phyloP scores from a whole-genome alignment of 805 yeast species.

The Candida krabiensis region DNA sequence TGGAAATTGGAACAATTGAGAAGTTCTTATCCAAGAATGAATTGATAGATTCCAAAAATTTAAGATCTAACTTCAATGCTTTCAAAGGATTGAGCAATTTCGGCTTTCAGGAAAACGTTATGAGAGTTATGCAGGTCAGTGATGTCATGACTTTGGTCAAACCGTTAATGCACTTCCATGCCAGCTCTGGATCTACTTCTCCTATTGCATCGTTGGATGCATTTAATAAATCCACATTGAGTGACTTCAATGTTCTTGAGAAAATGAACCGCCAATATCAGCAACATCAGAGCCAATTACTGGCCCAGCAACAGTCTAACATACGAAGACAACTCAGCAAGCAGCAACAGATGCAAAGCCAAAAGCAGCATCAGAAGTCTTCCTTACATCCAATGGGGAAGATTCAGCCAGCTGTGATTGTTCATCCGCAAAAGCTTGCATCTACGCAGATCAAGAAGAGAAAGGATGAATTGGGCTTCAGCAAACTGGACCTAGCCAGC shows the following conservation, averaged over 20 bases:
- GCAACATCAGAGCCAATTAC: conserved; percentile 28
- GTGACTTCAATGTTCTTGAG: conserved; percentile 19
- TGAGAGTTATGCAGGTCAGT: conserved; percentile 71
- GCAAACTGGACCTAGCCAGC: conserved; percentile 34
- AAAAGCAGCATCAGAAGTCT: conserved; percentile 5
- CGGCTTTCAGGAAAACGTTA: conserved; percentile 65
- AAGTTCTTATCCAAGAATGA: conserved; percentile 36
- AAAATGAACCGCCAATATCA: conserved; percentile 17
- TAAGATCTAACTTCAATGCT: conserved; percentile 32
- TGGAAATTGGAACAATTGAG: conserved; percentile 46
- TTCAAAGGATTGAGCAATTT: conserved; percentile 49
- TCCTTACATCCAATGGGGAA: not conserved
- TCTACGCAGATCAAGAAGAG: conserved; percentile 8
- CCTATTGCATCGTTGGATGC: conserved; percentile 57
- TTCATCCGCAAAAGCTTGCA: conserved; percentile 3
- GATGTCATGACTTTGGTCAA: conserved; percentile 75
- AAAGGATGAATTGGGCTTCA: conserved; percentile 12
- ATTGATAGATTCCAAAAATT: conserved; percentile 15
- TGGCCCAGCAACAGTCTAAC: conserved; percentile 18
- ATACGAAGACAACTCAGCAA: conserved; percentile 16
- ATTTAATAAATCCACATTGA: conserved; percentile 32
- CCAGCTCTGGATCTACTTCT: conserved; percentile 48
- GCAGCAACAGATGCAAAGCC: conserved; percentile 19
- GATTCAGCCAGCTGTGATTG: not conserved
- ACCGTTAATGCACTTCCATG: conserved; percentile 52